Evolutionary conservation across 768 basidiomycete species (phyloP).

Genomic region (Suillus discolor): DNA sequence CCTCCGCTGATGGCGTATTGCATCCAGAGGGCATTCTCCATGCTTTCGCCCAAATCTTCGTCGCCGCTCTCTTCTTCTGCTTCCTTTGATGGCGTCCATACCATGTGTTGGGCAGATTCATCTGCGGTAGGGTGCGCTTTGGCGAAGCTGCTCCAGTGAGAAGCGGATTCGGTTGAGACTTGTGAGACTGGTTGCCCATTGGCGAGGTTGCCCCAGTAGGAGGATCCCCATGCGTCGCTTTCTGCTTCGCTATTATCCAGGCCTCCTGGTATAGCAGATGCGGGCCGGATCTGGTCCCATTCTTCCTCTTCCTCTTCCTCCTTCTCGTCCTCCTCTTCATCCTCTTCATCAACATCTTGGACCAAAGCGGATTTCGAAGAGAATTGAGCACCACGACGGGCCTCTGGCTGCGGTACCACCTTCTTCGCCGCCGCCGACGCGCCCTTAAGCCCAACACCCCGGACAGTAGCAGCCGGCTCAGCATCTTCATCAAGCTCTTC

Average conservation of each 20-base stretch:
- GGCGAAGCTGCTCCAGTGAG: slow-evolving; percentile 20
- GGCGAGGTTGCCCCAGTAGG: slow-evolving; percentile 34
- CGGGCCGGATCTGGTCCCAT: slow-evolving; percentile 28
- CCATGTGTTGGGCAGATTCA: slow-evolving; percentile 22
- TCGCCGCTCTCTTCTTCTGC: slow-evolving; percentile 29
- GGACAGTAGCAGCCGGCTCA: slow-evolving; percentile 12
- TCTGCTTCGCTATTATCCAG: background rate
- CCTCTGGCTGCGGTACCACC: slow-evolving; percentile 11
- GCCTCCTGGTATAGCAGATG: slow-evolving; percentile 1
- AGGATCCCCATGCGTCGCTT: background rate
- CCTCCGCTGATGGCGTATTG: slow-evolving; percentile 32
- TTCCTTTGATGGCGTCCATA: slow-evolving; percentile 26
- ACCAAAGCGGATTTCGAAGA: slow-evolving; percentile 17
- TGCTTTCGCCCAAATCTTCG: slow-evolving; percentile 17
- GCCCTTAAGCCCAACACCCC: slow-evolving; percentile 12
- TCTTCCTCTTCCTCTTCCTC: slow-evolving; percentile 18
- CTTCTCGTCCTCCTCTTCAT: background rate
- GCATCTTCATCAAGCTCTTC: slow-evolving; percentile 26
- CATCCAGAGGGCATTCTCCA: slow-evolving; percentile 31
- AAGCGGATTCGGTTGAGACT: slow-evolving; percentile 15
- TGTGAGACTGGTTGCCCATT: slow-evolving; percentile 19
- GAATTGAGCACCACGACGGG: slow-evolving; percentile 14
- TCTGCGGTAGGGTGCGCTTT: slow-evolving; percentile 18
- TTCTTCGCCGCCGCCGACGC: slow-evolving; percentile 14
- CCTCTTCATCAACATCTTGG: slow-evolving; percentile 19